These are phyloP conservation scores for Clarireedia homoeocarpa DNA, from an alignment of 2,329 filamentous ascomycete genomes.

Conservation along the genomic window DNA sequence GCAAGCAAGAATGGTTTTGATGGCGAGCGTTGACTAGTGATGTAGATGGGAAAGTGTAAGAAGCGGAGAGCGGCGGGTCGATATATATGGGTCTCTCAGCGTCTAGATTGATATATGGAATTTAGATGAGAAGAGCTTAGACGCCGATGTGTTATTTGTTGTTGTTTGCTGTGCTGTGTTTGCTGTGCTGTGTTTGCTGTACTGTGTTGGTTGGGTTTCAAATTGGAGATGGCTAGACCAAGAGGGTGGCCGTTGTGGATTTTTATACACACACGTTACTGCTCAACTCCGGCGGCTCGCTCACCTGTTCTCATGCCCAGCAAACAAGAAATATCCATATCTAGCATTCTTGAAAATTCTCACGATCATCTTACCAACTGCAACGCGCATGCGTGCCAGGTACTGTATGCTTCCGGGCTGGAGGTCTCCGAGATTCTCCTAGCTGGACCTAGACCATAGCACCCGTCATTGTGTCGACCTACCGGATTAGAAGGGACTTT, in stretches of 20 bases:
- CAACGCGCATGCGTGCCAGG: no score
- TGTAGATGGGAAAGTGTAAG: conserved; percentile 1
- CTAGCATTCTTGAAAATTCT: no score
- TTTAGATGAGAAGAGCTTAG: background rate
- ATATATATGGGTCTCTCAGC: background rate
- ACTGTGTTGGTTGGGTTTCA: background rate
- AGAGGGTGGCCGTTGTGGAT: background rate
- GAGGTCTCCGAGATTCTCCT: no score
- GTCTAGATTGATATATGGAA: background rate
- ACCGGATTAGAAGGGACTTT: no score
- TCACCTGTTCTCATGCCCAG: no score
- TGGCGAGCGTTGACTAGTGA: background rate
- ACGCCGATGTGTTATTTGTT: background rate
- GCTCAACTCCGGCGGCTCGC: no score
- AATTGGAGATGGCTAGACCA: background rate
- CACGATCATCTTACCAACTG: no score
- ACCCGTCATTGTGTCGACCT: no score
- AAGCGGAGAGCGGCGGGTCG: background rate
- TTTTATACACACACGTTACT: background rate
- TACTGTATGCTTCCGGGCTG: no score
- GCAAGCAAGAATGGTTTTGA: background rate
- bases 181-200: background rate
- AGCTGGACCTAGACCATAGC: no score
- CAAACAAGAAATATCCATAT: no score
- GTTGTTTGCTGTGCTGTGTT: no score